Percentiles rank a stretch among this genome's conserved stretches.
These are phyloP conservation scores for Wickerhamomyces hampshirensis DNA, from an alignment of 805 yeast genomes.

Conservation along the genomic window DNA sequence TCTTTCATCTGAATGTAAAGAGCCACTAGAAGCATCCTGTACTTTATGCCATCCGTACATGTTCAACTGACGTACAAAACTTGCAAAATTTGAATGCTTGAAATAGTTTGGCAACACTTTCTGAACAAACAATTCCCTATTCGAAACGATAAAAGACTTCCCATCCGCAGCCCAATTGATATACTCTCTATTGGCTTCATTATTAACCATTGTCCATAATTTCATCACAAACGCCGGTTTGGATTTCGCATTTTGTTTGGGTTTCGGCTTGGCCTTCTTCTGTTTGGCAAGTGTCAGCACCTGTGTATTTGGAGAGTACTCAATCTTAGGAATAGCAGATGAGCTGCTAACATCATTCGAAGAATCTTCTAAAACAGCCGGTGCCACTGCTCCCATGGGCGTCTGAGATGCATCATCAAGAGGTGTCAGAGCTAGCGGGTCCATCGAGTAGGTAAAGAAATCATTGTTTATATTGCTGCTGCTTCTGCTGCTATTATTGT, in stretches of 20 bases:
- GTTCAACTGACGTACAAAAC: conserved; percentile 92
- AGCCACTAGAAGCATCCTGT: conserved; percentile 82
- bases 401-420: too few species aligned
- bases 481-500: too few species aligned
- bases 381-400: too few species aligned
- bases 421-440: too few species aligned
- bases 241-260: conserved; percentile 32
- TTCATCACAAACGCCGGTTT: conserved; percentile 91
- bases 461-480: too few species aligned
- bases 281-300: conserved; percentile 6
- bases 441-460: too few species aligned
- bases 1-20: conserved; percentile 67
- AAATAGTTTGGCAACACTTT: conserved; percentile 84
- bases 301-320: too few species aligned
- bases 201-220: conserved; percentile 94
- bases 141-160: conserved; percentile 73
- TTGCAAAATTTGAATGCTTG: conserved; percentile 92
- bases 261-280: conserved; percentile 3
- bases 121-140: conserved; percentile 79
- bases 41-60: conserved; percentile 99
- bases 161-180: conserved; percentile 89
- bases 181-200: conserved; percentile 57
- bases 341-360: too few species aligned
- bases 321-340: too few species aligned
- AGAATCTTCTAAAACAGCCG: too few species aligned